Conservation (phyloP, 1,284 basidiomycete genomes). For the Microbotryomycetes sp. region DNA sequence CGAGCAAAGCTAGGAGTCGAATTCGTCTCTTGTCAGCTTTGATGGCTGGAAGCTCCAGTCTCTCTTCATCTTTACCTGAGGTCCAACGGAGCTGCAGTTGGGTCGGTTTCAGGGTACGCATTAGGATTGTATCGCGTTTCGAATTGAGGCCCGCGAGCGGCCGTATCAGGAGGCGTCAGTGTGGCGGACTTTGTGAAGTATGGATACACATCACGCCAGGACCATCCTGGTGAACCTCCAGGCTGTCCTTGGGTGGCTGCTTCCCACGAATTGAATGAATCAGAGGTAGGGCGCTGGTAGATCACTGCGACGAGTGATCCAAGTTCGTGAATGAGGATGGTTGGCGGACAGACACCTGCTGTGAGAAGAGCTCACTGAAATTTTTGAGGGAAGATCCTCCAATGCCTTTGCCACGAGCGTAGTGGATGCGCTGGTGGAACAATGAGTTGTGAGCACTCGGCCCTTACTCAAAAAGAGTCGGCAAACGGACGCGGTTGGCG, state of each 20-base stretch:
- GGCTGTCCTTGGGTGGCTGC: neutral
- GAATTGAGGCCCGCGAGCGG: neutral
- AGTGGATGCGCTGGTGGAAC: neutral
- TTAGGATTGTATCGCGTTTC: neutral
- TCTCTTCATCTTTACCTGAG: neutral
- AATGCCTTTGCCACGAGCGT: neutral
- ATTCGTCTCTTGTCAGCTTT: too few species aligned
- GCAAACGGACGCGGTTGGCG: neutral
- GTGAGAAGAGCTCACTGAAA: neutral
- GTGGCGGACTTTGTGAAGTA: neutral
- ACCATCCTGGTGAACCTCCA: neutral
- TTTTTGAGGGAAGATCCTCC: conserved; percentile 1
- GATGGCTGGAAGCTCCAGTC: too few species aligned
- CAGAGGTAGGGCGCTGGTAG: neutral
- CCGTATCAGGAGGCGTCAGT: neutral
- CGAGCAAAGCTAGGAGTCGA: neutral
- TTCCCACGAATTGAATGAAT: neutral
- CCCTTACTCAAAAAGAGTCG: neutral
- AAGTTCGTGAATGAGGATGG: neutral
- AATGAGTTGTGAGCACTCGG: neutral
- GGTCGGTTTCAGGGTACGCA: neutral
- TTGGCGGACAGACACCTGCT: neutral
- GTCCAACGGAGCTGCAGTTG: neutral
- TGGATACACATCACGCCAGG: neutral
- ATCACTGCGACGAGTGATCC: neutral